Evolutionary conservation across 352 stramenopile genomes (phyloP).

Genomic region (Phytophthora sp.): DNA sequence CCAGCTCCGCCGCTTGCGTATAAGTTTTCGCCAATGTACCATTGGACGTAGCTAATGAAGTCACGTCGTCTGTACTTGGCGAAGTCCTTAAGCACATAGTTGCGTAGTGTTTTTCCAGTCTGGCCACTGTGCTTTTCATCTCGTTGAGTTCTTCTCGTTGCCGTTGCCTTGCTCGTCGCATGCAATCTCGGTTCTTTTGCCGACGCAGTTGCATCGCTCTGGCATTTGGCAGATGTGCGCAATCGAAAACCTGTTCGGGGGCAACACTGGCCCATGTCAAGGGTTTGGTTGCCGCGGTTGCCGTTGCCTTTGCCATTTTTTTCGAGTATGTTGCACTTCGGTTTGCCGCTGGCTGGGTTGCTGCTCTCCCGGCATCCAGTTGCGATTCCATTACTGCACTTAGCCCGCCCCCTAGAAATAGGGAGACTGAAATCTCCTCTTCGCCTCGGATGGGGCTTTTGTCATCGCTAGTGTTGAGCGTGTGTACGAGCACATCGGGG

Average conservation of each 20-base stretch:
- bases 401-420: background rate
- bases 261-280: slow-evolving; percentile 29
- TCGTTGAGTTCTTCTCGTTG: slow-evolving; percentile 49
- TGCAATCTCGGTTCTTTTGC: slow-evolving; percentile 40
- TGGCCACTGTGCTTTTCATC: slow-evolving; percentile 44
- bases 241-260: slow-evolving; percentile 28
- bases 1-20: slow-evolving; percentile 29
- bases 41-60: slow-evolving; percentile 10
- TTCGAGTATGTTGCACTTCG: slow-evolving; percentile 17
- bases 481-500: slow-evolving; percentile 20
- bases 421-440: slow-evolving; percentile 12
- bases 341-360: slow-evolving; percentile 19
- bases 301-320: slow-evolving; percentile 27
- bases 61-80: slow-evolving; percentile 4
- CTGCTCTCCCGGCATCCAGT: slow-evolving; percentile 28
- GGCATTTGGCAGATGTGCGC: slow-evolving; percentile 28
- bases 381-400: background rate
- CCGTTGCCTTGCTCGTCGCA: slow-evolving; percentile 48
- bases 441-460: slow-evolving; percentile 23
- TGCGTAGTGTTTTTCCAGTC: slow-evolving; percentile 48
- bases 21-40: slow-evolving; percentile 26
- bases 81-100: slow-evolving; percentile 39
- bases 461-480: slow-evolving; percentile 12
- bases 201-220: slow-evolving; percentile 33
- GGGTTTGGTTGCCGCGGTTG: slow-evolving; percentile 9